A percentile compares a stretch with the other conserved stretches of the same genome.
phyloP scores from a whole-genome alignment of 73 alveolate genomes.

The Paramecium biaurelia region DNA sequence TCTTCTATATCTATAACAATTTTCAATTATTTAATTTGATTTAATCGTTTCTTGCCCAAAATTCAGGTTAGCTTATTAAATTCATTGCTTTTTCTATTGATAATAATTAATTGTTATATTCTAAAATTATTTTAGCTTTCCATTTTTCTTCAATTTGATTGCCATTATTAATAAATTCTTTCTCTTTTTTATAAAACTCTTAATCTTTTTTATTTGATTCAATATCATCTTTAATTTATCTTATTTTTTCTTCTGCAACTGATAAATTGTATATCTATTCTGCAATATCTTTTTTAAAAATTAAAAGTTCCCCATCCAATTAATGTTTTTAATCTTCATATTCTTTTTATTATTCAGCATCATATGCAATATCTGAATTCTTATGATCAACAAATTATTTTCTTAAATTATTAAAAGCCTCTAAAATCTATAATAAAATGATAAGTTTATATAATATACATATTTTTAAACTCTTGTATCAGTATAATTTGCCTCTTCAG shows the following conservation, averaged over 20 bases:
- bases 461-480: background rate
- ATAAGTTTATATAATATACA: background rate
- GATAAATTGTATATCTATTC: background rate
- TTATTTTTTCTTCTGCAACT: background rate
- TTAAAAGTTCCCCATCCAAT: background rate
- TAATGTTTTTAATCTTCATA: background rate
- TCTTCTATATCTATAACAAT: background rate
- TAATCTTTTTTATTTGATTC: background rate
- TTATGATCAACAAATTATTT: background rate
- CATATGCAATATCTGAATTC: slow-evolving; percentile 31
- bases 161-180: background rate
- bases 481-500: background rate
- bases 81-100: background rate
- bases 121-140: background rate
- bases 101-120: background rate
- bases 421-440: background rate
- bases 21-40: background rate
- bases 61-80: background rate
- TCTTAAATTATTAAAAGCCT: slow-evolving; percentile 17
- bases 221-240: background rate
- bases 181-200: background rate
- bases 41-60: slow-evolving; percentile 14
- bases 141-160: background rate
- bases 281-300: background rate
- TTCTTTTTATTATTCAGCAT: background rate